These are phyloP conservation scores for Auriscalpium microsporum DNA, from an alignment of 768 basidiomycete species.

Conservation along the genomic window DNA sequence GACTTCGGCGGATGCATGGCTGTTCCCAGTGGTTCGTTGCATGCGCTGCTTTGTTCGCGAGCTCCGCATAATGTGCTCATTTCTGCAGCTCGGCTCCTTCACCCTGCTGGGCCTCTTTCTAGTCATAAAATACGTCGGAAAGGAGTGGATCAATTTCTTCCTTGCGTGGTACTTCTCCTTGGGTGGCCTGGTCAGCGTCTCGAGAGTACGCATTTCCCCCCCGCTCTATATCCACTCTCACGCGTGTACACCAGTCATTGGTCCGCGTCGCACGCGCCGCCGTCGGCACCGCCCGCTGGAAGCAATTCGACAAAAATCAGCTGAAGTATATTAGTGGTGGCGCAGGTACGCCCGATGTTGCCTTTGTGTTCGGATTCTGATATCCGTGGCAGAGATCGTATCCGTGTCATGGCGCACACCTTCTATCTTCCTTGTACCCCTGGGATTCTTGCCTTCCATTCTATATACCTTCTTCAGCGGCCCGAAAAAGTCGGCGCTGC, in stretches of 20 bases:
- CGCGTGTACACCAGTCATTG: not conserved
- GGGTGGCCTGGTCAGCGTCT: constrained; percentile 56
- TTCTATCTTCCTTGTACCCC: constrained; percentile 44
- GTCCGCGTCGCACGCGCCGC: constrained; percentile 23
- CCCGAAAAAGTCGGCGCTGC: constrained; percentile 48
- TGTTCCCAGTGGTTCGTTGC: constrained; percentile 62
- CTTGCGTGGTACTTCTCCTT: constrained; percentile 70
- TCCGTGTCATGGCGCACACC: constrained; percentile 49
- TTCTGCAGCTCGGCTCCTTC: constrained; percentile 54
- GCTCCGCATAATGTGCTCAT: not conserved
- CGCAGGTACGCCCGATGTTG: constrained; percentile 20
- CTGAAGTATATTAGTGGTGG: constrained; percentile 36
- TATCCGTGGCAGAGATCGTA: constrained; percentile 25
- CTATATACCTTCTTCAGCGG: constrained; percentile 43
- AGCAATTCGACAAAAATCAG: constrained; percentile 37
- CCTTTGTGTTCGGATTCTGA: constrained; percentile 5
- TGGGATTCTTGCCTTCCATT: constrained; percentile 56
- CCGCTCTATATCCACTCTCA: not conserved
- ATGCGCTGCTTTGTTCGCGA: too few relatives aligned
- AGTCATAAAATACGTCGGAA: constrained; percentile 67
- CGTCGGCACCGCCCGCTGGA: constrained; percentile 46
- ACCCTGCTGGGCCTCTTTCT: constrained; percentile 62
- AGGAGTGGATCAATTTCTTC: constrained; percentile 76
- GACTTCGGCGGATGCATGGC: constrained; percentile 62
- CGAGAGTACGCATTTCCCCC: constrained; percentile 42